Percentiles rank a stretch among this genome's conserved stretches.
Evolutionary conservation across 2,329 filamentous ascomycete genomes (phyloP).

Genomic region (Cercospora sp.): DNA sequence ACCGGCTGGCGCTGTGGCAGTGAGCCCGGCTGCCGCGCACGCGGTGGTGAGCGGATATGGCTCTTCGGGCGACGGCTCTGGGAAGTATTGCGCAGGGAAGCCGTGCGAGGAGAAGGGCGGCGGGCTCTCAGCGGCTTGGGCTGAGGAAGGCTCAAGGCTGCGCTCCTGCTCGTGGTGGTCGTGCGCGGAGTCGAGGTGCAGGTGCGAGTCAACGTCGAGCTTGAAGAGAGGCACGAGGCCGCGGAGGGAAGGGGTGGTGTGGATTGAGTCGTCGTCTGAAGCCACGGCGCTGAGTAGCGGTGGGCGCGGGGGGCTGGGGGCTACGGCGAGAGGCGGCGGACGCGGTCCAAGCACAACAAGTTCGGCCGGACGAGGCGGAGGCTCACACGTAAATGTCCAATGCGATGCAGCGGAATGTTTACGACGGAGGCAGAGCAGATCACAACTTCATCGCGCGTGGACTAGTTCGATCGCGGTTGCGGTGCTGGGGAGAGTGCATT

Average conservation of each 20-base stretch:
- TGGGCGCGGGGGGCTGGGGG: constrained; percentile 23
- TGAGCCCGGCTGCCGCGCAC: constrained; percentile 43
- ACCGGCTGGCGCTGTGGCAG: constrained; percentile 49
- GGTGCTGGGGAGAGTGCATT: not conserved
- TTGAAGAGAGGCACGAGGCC: constrained; percentile 31
- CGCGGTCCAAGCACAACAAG: not conserved
- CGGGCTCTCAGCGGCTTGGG: constrained; percentile 53
- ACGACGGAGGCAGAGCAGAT: not conserved
- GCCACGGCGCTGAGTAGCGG: constrained; percentile 28
- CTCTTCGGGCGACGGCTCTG: constrained; percentile 51
- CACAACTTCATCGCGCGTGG: constrained; percentile 5
- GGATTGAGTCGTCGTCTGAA: constrained; percentile 39
- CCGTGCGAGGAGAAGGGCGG: constrained; percentile 67
- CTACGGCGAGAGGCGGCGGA: not conserved
- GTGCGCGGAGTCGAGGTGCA: constrained; percentile 29
- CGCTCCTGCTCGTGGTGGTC: constrained; percentile 21
- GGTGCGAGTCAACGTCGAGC: constrained; percentile 37
- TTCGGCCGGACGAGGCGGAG: not conserved
- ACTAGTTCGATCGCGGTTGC: constrained; percentile 4
- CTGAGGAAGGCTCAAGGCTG: constrained; percentile 33
- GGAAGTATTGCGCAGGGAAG: constrained; percentile 62
- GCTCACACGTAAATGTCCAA: not conserved
- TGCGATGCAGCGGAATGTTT: constrained; percentile 2
- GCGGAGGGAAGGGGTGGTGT: constrained; percentile 39
- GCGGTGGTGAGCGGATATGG: constrained; percentile 43